These are phyloP conservation scores for Chrysosporium queenslandicum DNA, from an alignment of 2,329 filamentous ascomycete genomes.

Conservation along the genomic window DNA sequence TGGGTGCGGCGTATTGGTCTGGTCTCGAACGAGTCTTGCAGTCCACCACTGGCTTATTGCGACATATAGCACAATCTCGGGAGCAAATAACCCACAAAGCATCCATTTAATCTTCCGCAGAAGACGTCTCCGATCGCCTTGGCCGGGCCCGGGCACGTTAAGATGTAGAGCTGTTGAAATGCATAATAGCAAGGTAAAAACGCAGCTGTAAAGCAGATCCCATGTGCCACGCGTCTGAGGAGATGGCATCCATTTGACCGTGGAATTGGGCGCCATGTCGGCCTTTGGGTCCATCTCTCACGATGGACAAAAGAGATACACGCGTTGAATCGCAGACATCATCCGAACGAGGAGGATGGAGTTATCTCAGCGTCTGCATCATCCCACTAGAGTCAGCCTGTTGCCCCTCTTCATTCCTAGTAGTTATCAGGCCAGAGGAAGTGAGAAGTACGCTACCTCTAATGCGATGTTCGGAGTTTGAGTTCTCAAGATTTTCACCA, in stretches of 20 bases:
- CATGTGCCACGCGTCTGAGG: not conserved
- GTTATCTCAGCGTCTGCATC: too few species aligned
- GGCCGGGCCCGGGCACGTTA: not conserved
- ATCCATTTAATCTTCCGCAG: conserved; percentile 3
- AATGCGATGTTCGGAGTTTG: too few species aligned
- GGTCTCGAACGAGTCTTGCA: not conserved
- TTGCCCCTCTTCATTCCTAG: too few species aligned
- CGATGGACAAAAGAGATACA: not conserved
- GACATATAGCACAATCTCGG: not conserved
- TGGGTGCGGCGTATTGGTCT: not conserved
- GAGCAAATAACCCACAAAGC: not conserved
- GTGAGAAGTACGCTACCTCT: too few species aligned
- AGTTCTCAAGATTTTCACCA: too few species aligned
- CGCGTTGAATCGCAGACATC: not conserved
- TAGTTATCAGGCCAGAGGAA: too few species aligned
- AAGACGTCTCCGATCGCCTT: not conserved
- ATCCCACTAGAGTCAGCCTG: too few species aligned
- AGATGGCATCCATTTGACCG: not conserved
- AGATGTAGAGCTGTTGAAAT: not conserved
- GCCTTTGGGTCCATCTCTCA: not conserved
- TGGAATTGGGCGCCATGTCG: not conserved
- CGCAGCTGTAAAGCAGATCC: not conserved
- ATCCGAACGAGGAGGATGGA: not conserved
- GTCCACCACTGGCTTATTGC: not conserved
- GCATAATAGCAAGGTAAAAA: conserved; percentile 3